phyloP scores from a whole-genome alignment of 306 rosid species.

The Myrica gale region DNA sequence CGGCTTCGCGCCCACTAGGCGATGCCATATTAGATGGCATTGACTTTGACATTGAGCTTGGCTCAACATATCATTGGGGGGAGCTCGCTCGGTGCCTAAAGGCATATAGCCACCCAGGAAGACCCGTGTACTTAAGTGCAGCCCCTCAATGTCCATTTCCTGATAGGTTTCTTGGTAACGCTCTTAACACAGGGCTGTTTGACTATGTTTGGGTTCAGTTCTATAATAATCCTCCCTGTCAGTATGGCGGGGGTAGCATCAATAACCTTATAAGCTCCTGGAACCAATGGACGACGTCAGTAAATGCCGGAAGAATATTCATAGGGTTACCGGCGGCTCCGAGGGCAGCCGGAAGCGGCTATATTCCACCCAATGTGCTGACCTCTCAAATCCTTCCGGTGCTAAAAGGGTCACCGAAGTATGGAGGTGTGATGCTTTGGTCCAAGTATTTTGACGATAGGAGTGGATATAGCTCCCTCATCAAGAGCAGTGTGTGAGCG shows the following conservation, averaged over 20 bases:
- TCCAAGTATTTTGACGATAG: conserved; percentile 51
- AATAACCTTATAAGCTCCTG: conserved; percentile 55
- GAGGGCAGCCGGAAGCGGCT: conserved; percentile 61
- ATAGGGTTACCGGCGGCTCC: conserved; percentile 66
- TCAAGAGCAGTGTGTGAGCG: conserved; percentile 43
- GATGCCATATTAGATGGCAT: conserved; percentile 70
- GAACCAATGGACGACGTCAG: conserved; percentile 46
- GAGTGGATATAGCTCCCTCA: conserved; percentile 50
- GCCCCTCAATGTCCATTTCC: conserved; percentile 86
- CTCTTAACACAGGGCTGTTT: conserved; percentile 52
- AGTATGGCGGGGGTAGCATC: conserved; percentile 44
- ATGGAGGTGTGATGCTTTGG: conserved; percentile 88
- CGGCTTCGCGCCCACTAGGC: conserved; percentile 63
- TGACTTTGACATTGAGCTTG: conserved; percentile 73
- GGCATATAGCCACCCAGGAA: conserved; percentile 16
- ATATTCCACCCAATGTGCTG: conserved; percentile 50
- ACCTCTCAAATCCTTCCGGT: conserved; percentile 49
- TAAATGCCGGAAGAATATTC: conserved; percentile 37
- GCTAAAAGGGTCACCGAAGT: conserved; percentile 44
- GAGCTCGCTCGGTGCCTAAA: conserved; percentile 49
- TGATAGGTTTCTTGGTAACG: conserved; percentile 45
- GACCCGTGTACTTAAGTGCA: conserved; percentile 50
- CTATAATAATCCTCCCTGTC: conserved; percentile 39
- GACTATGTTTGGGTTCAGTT: conserved; percentile 58
- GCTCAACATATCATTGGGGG: conserved; percentile 39